Evolutionary conservation across 768 basidiomycete genomes (phyloP), one percentile per base, ranked within the genome.

Genomic region (Cystofilobasidium capitatum): DNA sequence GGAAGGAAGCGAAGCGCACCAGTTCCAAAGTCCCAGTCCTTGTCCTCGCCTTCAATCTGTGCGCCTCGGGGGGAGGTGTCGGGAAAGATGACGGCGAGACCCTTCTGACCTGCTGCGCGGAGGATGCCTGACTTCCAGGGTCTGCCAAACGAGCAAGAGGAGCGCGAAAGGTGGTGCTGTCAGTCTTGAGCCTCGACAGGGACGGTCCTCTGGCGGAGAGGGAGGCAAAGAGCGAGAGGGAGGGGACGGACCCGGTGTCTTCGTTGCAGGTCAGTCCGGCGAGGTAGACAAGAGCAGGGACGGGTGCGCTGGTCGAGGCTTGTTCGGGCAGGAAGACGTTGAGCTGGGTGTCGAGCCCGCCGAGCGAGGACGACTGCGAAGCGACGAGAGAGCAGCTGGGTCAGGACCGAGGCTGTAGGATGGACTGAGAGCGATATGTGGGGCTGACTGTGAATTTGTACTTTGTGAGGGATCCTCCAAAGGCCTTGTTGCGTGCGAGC

Each of bases 21-120:
- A 33, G 86, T 86, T 45, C 93, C 93, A 76, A 96, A 91, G 73
- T 94, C 88, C 71, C 71, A 74, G 31, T 57, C 82, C 64, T 82
- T 81, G 40, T 85, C 82, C 79, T 92, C 91, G 55, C 87, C 89
- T 59, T 86, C 84, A 66, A 91, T 81, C 22, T 86, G 87, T 22
- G 94, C 92, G 5, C 92, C 92, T 42, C 96, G 84, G 0, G 96
- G 96, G 39, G 89, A 92, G 0, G 94, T 98, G 75, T 99, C 96
- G 2, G 96, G 91, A 76, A 97, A 91, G 65, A 98, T 83, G 59
- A 98, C 79, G 0, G 96, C 93, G 64, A 99, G 86, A 8, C 88
- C 86, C 73, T 94, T 85, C 24, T 84, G 81, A 6, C 91, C 83
- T 1, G 94, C 94, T 45, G 87, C 84, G n/a, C 84, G 82, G 44